Conservation (phyloP, 805 yeast species). For the Sugiyamaella lignohabitans region DNA sequence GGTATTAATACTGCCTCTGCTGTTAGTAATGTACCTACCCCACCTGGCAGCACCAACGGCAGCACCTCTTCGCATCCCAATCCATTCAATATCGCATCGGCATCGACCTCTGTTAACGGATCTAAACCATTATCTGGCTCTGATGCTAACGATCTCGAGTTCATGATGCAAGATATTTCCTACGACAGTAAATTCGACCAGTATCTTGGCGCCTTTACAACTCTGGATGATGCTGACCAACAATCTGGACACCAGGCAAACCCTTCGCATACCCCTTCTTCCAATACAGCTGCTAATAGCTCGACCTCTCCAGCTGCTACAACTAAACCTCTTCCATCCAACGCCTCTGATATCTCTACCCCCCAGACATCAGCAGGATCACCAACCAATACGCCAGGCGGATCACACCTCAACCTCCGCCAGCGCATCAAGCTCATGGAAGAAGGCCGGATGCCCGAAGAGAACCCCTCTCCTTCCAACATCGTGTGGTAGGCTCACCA, state of each 20-base stretch:
- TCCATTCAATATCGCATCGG: neutral
- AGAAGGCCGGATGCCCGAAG: slow-evolving; percentile 18
- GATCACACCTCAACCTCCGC: slow-evolving; percentile 17
- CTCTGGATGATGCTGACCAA: slow-evolving; percentile 1
- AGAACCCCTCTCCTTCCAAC: slow-evolving; percentile 12
- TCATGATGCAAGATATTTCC: neutral
- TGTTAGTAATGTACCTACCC: neutral
- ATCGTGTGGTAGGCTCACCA: slow-evolving; percentile 13
- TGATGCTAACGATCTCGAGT: neutral
- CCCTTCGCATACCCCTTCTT: neutral
- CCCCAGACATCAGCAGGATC: slow-evolving; percentile 6
- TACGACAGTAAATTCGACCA: neutral
- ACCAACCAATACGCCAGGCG: neutral
- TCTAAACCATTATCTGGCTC: neutral
- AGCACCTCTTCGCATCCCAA: neutral
- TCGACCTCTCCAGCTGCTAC: slow-evolving; percentile 8
- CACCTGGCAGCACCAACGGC: neutral
- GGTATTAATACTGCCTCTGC: neutral
- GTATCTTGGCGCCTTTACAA: neutral
- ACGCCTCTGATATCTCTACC: slow-evolving; percentile 3
- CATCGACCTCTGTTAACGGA: neutral
- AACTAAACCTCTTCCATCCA: slow-evolving; percentile 2
- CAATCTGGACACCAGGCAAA: slow-evolving; percentile 1
- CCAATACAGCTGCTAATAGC: slow-evolving; percentile 1
- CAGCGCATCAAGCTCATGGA: slow-evolving; percentile 25